Evolutionary conservation across 2,329 filamentous ascomycete genomes (phyloP).

Genomic region (Sporothrix pseudoabietina): DNA sequence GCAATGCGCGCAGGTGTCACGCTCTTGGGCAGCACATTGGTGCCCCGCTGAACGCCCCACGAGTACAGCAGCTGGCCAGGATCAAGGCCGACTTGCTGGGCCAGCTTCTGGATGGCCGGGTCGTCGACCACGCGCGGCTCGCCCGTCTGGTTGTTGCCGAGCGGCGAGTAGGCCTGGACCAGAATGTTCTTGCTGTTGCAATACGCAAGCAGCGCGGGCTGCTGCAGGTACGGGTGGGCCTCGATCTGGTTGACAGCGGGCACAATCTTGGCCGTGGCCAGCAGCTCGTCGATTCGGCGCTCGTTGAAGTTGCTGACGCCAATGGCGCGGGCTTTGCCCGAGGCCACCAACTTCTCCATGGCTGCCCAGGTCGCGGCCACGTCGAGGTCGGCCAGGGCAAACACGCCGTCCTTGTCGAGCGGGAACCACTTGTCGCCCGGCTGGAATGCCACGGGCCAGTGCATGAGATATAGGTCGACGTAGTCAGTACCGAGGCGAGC

Average conservation of each 20-base stretch:
- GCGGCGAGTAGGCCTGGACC: background rate
- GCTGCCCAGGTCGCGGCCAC: background rate
- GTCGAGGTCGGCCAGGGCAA: background rate
- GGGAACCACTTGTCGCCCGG: background rate
- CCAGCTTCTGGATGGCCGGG: background rate
- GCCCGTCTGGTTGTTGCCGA: background rate
- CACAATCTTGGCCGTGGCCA: background rate
- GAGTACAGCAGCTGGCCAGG: background rate
- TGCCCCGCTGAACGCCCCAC: background rate
- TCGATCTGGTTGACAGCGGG: background rate
- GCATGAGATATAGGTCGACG: slow-evolving; percentile 55
- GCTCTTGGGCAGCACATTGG: background rate
- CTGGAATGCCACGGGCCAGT: slow-evolving; percentile 40
- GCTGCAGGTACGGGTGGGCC: background rate
- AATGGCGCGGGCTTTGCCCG: background rate
- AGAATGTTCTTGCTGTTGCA: background rate
- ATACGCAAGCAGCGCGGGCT: background rate
- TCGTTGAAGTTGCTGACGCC: background rate
- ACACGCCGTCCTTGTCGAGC: background rate
- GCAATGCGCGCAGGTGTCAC: background rate
- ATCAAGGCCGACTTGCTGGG: background rate
- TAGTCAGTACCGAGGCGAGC: slow-evolving; percentile 55
- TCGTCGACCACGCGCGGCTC: background rate
- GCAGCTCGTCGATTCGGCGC: background rate
- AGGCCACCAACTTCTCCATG: background rate